Evolutionary conservation across 805 yeast species (phyloP), one percentile per base, ranked within the genome.

Genomic region (Candida corydali): DNA sequence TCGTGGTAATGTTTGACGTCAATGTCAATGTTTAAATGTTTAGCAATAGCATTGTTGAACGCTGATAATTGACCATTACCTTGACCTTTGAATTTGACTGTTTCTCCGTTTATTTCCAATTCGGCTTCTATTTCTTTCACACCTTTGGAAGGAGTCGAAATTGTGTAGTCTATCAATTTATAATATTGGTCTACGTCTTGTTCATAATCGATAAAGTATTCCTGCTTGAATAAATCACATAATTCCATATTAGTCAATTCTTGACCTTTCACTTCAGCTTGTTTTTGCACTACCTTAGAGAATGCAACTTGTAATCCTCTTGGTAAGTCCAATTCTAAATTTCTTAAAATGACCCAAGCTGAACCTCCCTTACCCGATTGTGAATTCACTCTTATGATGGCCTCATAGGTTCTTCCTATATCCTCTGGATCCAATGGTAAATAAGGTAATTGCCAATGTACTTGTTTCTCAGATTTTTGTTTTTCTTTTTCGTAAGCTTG

Each of bases 331-430:
- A 85, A 73, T 51, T 82, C 91, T 58, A 86, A 70, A 46, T 76
- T 74, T 46, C 86, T 73, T 54, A 85, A 69, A 52, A 85, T 82
- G 46, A 86, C 81, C 93, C 94, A 85, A 5, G 94, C 86, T 8
- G 91, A 83, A 47, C 94, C 94, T 51, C 94, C 94, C 63, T 85
- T 85, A 43, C 95, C 95, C 17, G 86, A 76, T 63, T 85, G 94
- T 9, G 93, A 84, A 62, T 85, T 85, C 57, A 85, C 93, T 54
- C 95, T 77, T 49, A 85, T 85, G 38, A 86, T 84, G n/a, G 94
- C 93, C 61, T 86, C 95, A 63, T 86, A 86, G n/a, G 82, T 82
- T 58, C 93, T 76, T 35, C 94, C 94, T 50, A 85, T 80, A 57
- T 86, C 94, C 47, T 75, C 70, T 31, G 95, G 95, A 55, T 85